Evolutionary conservation across 371 early-diverging fungal species (phyloP), one percentile per base, ranked within the genome.

Genomic region (Rhizopus arrhizus): DNA sequence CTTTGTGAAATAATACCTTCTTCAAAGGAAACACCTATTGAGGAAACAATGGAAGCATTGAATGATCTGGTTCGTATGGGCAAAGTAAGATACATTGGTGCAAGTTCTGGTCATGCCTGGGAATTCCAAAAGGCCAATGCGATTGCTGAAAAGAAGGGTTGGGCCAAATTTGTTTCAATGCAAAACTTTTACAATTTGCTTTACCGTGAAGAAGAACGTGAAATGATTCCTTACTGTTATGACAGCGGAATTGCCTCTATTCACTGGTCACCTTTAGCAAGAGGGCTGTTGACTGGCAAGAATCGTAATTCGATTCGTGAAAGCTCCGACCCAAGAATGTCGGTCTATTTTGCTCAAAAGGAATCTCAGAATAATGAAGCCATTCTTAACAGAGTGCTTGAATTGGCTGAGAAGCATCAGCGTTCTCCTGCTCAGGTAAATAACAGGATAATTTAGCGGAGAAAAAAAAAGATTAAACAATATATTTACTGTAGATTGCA

Each of bases 191-290:
- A 83, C 59, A 85, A 81, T 51, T 56, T 82, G 38, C 15, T 82
- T 8, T 85, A 85, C 56, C 81, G 85, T 41, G 85, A 85, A 63
- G 85, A 85, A 66, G 86, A 85, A 53, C 73, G 83, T 12, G 86
- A 85, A 47, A 83, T 84, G 82, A 63, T 72, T 43, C 81, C 85
- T 12, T 81, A 75, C 42, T 78, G 75, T 42, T 8, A 47, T 5
- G 79, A 81, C 50, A 61, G 66, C 34, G 68, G 67, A 13, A 75
- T 83, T 49, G 81, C 79, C 8, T 29, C 65, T 28, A 79, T 83
- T 34, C 81, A 78, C 15, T 85, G 81, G 81, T 76, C 80, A 3
- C 85, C 85, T 5, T 70, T 85, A 33, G 83, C 82, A 5, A 58
- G 57, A 28, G 78, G 81, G 42, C 35, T 52, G 2, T 56, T 80